Evolutionary conservation across 805 yeast species (phyloP).

Genomic region (Yamadazyma ubonensis): DNA sequence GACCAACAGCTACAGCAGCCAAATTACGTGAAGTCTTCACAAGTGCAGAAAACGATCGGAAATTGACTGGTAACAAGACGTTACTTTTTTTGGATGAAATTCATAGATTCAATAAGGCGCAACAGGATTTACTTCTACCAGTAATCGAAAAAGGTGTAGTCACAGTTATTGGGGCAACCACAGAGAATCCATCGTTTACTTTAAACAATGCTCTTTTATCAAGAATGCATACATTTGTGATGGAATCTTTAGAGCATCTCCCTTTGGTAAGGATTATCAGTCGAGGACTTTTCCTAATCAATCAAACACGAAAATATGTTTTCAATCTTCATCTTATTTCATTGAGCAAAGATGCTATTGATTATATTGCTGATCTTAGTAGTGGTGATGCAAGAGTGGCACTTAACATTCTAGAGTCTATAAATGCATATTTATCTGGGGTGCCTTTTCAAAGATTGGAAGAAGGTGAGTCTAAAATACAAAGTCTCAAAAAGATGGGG

Average conservation of each 20-base stretch:
- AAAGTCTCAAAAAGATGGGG: constrained; percentile 22
- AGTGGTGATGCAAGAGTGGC: constrained; percentile 91
- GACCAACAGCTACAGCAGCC: constrained; percentile 38
- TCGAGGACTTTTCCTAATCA: constrained; percentile 45
- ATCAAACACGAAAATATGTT: constrained; percentile 57
- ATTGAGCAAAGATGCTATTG: constrained; percentile 55
- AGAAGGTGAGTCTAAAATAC: constrained; percentile 16
- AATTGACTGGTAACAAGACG: constrained; percentile 40
- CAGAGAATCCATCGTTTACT: constrained; percentile 63
- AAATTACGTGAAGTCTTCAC: constrained; percentile 34
- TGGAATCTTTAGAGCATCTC: constrained; percentile 37
- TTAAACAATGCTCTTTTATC: constrained; percentile 43
- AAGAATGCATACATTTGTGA: constrained; percentile 44
- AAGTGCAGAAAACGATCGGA: constrained; percentile 36
- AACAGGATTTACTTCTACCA: constrained; percentile 42
- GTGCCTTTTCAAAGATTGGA: constrained; percentile 21
- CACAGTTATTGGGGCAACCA: constrained; percentile 45
- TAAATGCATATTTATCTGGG: constrained; percentile 53
- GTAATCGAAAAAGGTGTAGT: constrained; percentile 41
- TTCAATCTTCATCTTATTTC: constrained; percentile 50
- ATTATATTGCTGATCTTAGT: constrained; percentile 68
- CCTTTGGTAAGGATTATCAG: constrained; percentile 35
- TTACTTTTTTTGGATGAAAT: constrained; percentile 43
- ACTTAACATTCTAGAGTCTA: constrained; percentile 72
- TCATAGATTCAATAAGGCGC: constrained; percentile 44